These are phyloP conservation scores for Dianthus caryophyllus DNA, from an alignment of 148 eudicot genomes.

Conservation along the genomic window DNA sequence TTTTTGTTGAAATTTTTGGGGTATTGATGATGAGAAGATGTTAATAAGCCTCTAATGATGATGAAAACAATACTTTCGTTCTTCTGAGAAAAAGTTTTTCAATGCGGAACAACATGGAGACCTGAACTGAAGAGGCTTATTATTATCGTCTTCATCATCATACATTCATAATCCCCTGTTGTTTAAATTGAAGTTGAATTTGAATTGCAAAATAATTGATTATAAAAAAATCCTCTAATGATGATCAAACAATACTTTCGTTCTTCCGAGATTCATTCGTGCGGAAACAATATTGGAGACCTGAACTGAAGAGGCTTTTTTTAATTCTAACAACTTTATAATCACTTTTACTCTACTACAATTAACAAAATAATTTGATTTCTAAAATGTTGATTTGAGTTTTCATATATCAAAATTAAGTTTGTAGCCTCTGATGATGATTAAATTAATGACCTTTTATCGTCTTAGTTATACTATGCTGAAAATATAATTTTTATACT, in stretches of 20 bases:
- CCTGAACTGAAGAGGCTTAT: constrained; percentile 49
- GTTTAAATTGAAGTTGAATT: no score
- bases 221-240: constrained; percentile 6
- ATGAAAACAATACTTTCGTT: constrained; percentile 40
- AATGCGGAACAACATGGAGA: constrained; percentile 45
- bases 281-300: constrained; percentile 29
- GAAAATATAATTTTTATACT: no score
- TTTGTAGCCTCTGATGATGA: no score
- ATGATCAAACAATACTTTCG: constrained; percentile 7
- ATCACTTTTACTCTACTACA: no score
- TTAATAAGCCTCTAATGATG: constrained; percentile 39
- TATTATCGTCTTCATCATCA: neutral
- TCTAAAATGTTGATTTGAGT: no score
- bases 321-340: no score
- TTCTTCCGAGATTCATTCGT: neutral
- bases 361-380: no score
- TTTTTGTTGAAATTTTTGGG: neutral
- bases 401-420: no score
- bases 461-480: no score
- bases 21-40: neutral
- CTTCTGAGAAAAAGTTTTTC: constrained; percentile 31
- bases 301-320: constrained; percentile 29
- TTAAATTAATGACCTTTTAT: no score
- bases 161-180: no score
- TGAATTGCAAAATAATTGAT: no score